phyloP scores from a whole-genome alignment of 352 stramenopile species.

The Pythium utonaiense region DNA sequence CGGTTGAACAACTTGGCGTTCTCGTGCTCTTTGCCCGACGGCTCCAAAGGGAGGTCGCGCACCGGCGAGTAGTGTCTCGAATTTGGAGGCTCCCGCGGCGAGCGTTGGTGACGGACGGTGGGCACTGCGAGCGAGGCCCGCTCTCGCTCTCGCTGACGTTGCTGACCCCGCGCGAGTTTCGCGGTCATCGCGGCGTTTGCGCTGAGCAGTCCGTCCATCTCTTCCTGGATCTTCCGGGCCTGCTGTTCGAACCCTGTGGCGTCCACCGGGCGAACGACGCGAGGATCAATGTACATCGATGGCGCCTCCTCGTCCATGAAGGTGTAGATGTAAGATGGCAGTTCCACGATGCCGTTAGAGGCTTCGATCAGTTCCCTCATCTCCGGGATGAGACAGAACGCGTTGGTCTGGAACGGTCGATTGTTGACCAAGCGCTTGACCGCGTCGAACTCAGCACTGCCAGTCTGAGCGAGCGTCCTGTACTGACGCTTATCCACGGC shows the following conservation, averaged over 20 bases:
- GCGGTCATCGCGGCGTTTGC: too few species aligned
- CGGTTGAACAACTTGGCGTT: too few species aligned
- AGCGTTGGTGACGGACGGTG: too few species aligned
- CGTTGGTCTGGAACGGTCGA: conserved; percentile 1
- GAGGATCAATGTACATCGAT: not conserved
- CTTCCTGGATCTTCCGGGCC: not conserved
- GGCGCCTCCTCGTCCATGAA: not conserved
- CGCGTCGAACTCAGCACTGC: conserved; percentile 7
- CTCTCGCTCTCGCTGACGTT: not conserved
- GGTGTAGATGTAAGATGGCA: conserved; percentile 2
- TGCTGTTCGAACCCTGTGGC: not conserved
- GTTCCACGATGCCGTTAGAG: conserved; percentile 12
- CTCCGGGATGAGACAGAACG: conserved; percentile 21
- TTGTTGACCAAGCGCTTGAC: conserved; percentile 13
- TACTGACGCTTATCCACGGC: conserved; percentile 22
- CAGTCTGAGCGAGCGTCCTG: conserved; percentile 13
- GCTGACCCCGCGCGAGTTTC: too few species aligned
- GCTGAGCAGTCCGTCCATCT: too few species aligned
- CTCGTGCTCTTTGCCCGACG: too few species aligned
- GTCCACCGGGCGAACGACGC: not conserved
- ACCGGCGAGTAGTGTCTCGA: too few species aligned
- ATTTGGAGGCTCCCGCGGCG: too few species aligned
- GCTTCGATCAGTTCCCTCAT: too few species aligned
- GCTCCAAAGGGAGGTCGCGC: too few species aligned
- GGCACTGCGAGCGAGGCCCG: not conserved